Conservation (phyloP, 495 filamentous ascomycete genomes). For the Neurospora sp. region DNA sequence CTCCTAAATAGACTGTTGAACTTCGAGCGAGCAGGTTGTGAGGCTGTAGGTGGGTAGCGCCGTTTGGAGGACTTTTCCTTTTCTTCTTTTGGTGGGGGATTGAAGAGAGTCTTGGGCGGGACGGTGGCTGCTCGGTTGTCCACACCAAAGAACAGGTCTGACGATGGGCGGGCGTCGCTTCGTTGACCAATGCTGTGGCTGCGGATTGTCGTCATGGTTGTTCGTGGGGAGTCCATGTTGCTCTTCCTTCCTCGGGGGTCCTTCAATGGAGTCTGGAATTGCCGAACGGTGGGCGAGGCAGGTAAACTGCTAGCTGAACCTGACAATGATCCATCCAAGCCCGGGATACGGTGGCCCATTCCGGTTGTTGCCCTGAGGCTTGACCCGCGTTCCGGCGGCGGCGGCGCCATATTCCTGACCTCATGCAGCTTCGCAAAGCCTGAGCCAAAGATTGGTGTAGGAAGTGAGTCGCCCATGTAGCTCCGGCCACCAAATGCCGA, state of each 20-base stretch:
- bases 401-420: constrained; percentile 16
- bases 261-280: background rate
- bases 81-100: constrained; percentile 8
- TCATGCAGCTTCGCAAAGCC: constrained; percentile 12
- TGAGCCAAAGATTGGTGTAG: constrained; percentile 19
- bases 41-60: constrained; percentile 38
- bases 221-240: constrained; percentile 17
- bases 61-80: constrained; percentile 8
- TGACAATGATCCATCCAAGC: constrained; percentile 17
- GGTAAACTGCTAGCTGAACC: constrained; percentile 7
- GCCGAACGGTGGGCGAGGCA: constrained; percentile 5
- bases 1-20: constrained; percentile 35
- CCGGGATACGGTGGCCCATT: constrained; percentile 16
- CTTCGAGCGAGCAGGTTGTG: constrained; percentile 23
- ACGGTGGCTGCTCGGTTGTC: constrained; percentile 21
- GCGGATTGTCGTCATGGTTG: constrained; percentile 12
- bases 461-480: constrained; percentile 25
- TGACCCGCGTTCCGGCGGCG: constrained; percentile 32
- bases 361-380: constrained; percentile 17
- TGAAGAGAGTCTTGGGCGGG: constrained; percentile 17
- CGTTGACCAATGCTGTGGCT: constrained; percentile 30
- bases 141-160: constrained; percentile 4
- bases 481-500: constrained; percentile 28
- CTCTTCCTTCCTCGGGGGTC: constrained; percentile 10
- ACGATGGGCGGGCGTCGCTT: constrained; percentile 2